phyloP scores from a whole-genome alignment of 805 yeast genomes.

The Candida berthetii region DNA sequence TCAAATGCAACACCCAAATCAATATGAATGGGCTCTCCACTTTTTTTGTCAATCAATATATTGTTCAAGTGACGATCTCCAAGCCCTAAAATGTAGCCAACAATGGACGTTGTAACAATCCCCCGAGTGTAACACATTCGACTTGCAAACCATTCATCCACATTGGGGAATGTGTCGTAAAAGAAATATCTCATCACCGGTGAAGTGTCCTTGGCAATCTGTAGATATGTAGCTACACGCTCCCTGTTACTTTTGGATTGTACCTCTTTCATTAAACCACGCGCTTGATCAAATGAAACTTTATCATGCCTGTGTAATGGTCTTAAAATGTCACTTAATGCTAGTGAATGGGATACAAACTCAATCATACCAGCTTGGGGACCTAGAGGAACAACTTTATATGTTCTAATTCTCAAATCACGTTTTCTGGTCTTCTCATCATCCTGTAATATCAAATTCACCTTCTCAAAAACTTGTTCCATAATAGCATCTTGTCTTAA shows the following conservation, averaged over 20 bases:
- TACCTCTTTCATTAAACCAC: conserved; percentile 53
- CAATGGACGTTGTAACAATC: conserved; percentile 77
- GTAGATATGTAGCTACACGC: conserved; percentile 38
- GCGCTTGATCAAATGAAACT: conserved; percentile 48
- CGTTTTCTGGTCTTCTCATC: conserved; percentile 53
- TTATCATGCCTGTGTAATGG: conserved; percentile 56
- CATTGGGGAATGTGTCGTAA: conserved; percentile 54
- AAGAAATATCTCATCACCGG: conserved; percentile 76
- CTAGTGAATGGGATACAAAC: conserved; percentile 72
- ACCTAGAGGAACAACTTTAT: conserved; percentile 86
- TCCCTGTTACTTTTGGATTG: conserved; percentile 39
- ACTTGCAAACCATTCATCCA: conserved; percentile 69
- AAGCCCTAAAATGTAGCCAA: conserved; percentile 83
- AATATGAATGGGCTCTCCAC: conserved; percentile 93
- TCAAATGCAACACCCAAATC: conserved; percentile 97
- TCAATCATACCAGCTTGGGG: conserved; percentile 86
- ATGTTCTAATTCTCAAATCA: conserved; percentile 66
- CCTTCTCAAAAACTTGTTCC: conserved; percentile 94
- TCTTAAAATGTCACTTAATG: conserved; percentile 62
- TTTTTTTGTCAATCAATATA: conserved; percentile 67
- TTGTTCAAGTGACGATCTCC: conserved; percentile 96
- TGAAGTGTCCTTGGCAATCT: conserved; percentile 40
- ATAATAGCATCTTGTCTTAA: conserved; percentile 92
- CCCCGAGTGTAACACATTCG: conserved; percentile 67
- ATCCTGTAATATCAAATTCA: conserved; percentile 54